Evolutionary conservation across 805 yeast genomes (phyloP).

Genomic region (Tetrapisispora iriomotensis): DNA sequence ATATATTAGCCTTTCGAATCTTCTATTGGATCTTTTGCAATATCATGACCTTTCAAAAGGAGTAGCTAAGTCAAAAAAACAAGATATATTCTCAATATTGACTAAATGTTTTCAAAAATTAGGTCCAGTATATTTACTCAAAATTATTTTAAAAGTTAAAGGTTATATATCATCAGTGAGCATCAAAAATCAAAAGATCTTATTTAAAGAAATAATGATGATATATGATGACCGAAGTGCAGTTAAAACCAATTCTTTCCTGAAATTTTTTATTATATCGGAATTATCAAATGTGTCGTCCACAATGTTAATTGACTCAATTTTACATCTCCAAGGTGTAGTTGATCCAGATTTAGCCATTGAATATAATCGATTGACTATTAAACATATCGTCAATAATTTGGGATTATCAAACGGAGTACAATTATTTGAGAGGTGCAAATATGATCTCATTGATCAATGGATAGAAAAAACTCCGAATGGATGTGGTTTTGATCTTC

Average conservation of each 20-base stretch:
- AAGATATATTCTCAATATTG: constrained; percentile 17
- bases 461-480: constrained; percentile 10
- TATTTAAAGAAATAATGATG: constrained; percentile 22
- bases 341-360: constrained; percentile 10
- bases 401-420: background rate
- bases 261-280: constrained; percentile 14
- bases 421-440: constrained; percentile 18
- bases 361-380: constrained; percentile 11
- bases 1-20: constrained; percentile 23
- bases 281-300: constrained; percentile 16
- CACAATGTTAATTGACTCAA: constrained; percentile 11
- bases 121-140: constrained; percentile 6
- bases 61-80: constrained; percentile 20
- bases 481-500: background rate
- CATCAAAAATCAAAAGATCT: constrained; percentile 19
- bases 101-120: constrained; percentile 12
- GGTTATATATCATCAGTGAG: constrained; percentile 18
- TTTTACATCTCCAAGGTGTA: constrained; percentile 10
- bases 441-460: constrained; percentile 14
- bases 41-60: constrained; percentile 17
- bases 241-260: constrained; percentile 22
- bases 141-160: constrained; percentile 6
- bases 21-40: constrained; percentile 28
- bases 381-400: constrained; percentile 6
- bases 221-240: constrained; percentile 17